These are phyloP conservation scores for Plenodomus biglobosus DNA, from an alignment of 2,329 filamentous ascomycete species.

Conservation along the genomic window DNA sequence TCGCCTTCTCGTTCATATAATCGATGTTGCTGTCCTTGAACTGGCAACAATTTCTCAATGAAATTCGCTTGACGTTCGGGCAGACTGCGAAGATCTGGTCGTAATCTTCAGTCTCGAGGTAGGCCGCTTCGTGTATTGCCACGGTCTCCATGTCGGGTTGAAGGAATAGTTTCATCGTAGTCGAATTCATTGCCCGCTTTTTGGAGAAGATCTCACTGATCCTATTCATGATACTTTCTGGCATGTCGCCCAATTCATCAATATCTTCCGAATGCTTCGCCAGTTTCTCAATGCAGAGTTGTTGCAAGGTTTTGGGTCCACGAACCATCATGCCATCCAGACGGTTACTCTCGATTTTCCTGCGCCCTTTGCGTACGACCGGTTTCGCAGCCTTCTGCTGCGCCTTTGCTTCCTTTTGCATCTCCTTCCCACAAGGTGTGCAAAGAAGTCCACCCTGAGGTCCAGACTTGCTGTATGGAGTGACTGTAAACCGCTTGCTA, in stretches of 20 bases:
- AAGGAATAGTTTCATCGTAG: constrained; percentile 54
- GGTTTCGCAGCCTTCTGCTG: constrained; percentile 62
- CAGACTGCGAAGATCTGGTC: constrained; percentile 77
- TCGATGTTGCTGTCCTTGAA: constrained; percentile 84
- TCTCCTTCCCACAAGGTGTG: constrained; percentile 73
- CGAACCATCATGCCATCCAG: constrained; percentile 71
- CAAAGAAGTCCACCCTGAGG: constrained; percentile 87
- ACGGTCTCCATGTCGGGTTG: constrained; percentile 58
- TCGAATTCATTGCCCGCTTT: constrained; percentile 59
- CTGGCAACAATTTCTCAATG: constrained; percentile 83
- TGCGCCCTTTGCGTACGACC: constrained; percentile 61
- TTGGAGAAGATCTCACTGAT: constrained; percentile 67
- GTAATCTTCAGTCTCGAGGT: constrained; percentile 74
- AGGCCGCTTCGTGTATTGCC: constrained; percentile 62
- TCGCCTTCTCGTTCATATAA: constrained; percentile 74
- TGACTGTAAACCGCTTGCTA: constrained; percentile 87
- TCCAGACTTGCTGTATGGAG: constrained; percentile 79
- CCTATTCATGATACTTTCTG: constrained; percentile 57
- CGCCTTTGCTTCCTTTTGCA: constrained; percentile 66
- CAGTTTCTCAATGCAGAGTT: constrained; percentile 65
- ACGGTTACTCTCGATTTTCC: constrained; percentile 79
- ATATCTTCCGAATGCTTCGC: constrained; percentile 65
- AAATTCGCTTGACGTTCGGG: constrained; percentile 68
- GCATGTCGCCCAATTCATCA: constrained; percentile 66
- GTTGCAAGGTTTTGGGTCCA: constrained; percentile 69